Percentiles rank a stretch among this genome's conserved stretches.
These are phyloP conservation scores for Ophiostoma piceae DNA, from an alignment of 2,329 filamentous ascomycete species.

Conservation along the genomic window DNA sequence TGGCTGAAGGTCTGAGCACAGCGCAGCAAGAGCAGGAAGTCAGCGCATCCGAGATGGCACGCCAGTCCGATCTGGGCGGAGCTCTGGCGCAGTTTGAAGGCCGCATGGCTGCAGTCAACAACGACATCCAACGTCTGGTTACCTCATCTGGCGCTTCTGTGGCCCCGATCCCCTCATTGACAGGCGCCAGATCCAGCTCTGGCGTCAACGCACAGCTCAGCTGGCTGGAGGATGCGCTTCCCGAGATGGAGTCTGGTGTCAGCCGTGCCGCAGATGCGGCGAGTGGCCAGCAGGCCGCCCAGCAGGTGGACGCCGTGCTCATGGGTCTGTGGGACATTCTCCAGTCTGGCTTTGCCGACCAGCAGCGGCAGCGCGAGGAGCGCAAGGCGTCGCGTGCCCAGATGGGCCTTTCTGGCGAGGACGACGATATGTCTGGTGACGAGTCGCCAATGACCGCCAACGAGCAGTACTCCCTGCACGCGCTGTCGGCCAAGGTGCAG, in stretches of 20 bases:
- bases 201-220: constrained; percentile 61
- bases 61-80: constrained; percentile 30
- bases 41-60: constrained; percentile 22
- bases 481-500: constrained; percentile 73
- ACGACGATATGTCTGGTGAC: constrained; percentile 59
- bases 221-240: constrained; percentile 61
- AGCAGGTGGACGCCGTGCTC: constrained; percentile 54
- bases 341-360: constrained; percentile 50
- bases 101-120: constrained; percentile 59
- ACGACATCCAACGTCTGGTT: constrained; percentile 57
- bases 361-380: constrained; percentile 50
- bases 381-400: constrained; percentile 49
- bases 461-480: constrained; percentile 65
- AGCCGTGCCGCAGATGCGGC: constrained; percentile 35
- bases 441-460: constrained; percentile 50
- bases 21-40: constrained; percentile 54
- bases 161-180: constrained; percentile 53
- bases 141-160: constrained; percentile 36
- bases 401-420: constrained; percentile 54
- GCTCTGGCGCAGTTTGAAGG: constrained; percentile 43
- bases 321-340: constrained; percentile 55
- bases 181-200: constrained; percentile 49
- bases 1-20: constrained; percentile 59
- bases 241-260: constrained; percentile 44
- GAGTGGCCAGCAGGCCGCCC: constrained; percentile 39